Percentiles rank a stretch among this genome's conserved stretches.
phyloP scores from a whole-genome alignment of 75 land plant genomes.

The Gnetum montanum region DNA sequence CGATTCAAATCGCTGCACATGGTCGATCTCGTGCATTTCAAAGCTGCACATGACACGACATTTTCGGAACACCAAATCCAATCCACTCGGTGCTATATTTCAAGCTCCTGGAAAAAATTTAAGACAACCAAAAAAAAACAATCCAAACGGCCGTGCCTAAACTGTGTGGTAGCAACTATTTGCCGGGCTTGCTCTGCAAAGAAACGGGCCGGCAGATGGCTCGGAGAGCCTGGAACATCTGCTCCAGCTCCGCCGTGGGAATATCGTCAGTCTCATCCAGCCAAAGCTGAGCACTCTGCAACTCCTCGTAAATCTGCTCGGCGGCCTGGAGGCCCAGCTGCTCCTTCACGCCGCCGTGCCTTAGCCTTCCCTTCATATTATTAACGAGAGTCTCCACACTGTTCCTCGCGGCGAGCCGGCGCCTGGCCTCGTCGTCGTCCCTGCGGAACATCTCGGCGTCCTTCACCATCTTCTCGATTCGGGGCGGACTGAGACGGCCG shows the following conservation, averaged over 20 bases:
- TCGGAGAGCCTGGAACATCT: too few relatives aligned
- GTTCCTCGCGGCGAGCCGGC: slow-evolving; percentile 19
- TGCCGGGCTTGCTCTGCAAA: too few relatives aligned
- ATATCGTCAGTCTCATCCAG: slow-evolving; percentile 16
- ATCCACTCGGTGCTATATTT: too few relatives aligned
- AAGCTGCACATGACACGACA: too few relatives aligned
- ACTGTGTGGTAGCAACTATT: too few relatives aligned
- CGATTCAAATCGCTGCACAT: too few relatives aligned
- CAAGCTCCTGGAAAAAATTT: too few relatives aligned
- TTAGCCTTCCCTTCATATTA: slow-evolving; percentile 21
- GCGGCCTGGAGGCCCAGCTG: slow-evolving; percentile 8
- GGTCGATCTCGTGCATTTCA: too few relatives aligned
- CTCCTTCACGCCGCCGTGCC: slow-evolving; percentile 7
- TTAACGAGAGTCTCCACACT: slow-evolving; percentile 17
- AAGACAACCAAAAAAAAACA: too few relatives aligned
- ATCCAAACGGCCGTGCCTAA: too few relatives aligned
- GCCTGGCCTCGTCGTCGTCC: slow-evolving; percentile 24
- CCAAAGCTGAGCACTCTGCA: slow-evolving; percentile 18
- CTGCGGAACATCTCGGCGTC: slow-evolving; percentile 22
- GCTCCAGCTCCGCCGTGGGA: slow-evolving; percentile 19
- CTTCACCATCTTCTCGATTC: slow-evolving; percentile 30
- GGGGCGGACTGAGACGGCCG: slow-evolving; percentile 19
- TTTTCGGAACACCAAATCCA: too few relatives aligned
- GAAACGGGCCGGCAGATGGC: too few relatives aligned
- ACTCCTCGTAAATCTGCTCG: slow-evolving; percentile 24